These are phyloP conservation scores for Spathaspora sp. DNA, from an alignment of 1,139 yeast species.

Conservation along the genomic window DNA sequence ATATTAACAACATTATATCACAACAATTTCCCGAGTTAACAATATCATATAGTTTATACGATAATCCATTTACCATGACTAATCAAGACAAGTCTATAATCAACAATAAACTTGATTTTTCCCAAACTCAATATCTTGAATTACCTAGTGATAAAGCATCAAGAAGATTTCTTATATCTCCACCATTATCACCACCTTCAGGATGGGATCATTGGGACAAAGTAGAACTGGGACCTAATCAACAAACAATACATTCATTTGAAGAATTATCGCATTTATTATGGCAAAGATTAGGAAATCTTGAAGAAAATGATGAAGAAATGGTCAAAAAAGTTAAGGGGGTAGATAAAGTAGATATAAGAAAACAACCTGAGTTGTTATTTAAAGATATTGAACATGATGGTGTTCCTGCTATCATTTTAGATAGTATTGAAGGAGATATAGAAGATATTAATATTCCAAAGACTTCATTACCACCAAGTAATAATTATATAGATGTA, in stretches of 20 bases:
- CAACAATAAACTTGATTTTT: constrained; percentile 5
- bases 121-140: constrained; percentile 33
- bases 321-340: constrained; percentile 31
- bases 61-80: constrained; percentile 23
- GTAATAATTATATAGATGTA: background rate
- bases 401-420: constrained; percentile 40
- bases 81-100: constrained; percentile 6
- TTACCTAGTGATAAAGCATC: constrained; percentile 43
- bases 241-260: constrained; percentile 36
- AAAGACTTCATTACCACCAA: constrained; percentile 5
- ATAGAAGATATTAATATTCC: constrained; percentile 3
- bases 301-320: constrained; percentile 24
- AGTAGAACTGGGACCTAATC: constrained; percentile 45
- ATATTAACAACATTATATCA: constrained; percentile 12
- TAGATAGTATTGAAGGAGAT: constrained; percentile 25
- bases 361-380: constrained; percentile 33
- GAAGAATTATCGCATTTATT: constrained; percentile 42
- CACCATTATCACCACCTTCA: constrained; percentile 48
- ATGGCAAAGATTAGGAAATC: constrained; percentile 48
- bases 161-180: constrained; percentile 44
- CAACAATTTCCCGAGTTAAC: constrained; percentile 17
- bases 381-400: constrained; percentile 35
- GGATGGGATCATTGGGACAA: constrained; percentile 49
- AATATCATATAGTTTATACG: constrained; percentile 35
- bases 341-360: constrained; percentile 17